Evolutionary conservation across 805 yeast species (phyloP), one percentile per base, ranked within the genome.

Genomic region (Torulaspora franciscae): DNA sequence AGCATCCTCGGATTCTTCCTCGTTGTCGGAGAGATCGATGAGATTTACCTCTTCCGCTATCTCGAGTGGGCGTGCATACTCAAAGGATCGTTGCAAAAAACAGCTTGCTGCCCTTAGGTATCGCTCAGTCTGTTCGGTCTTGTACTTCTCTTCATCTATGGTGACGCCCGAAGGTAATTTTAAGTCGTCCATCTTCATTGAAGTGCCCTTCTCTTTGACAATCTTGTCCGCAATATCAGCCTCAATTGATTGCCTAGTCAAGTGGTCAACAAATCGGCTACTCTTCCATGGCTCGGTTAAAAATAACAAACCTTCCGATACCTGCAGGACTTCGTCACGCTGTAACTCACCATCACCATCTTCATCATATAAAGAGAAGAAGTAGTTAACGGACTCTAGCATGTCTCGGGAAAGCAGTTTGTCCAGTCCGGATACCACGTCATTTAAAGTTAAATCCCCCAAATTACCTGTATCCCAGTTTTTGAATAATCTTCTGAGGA

Each of bases 251-350:
- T 67, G 68, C 40, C 78, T 75, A 0, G 95, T 83, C 9, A 81
- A 70, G 5, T 69, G 59, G 62, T 89, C 96, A 32, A 86, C 75
- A 14, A 74, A 59, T 38, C 64, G 64, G 5, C 83, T 90, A 50
- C 86, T 88, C 56, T 88, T 81, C 83, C 93, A 85, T 2, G 96
- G 95, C 32, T 83, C 74, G 0, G 96, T 89, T 28, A 93, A 73
- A 55, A 78, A 83, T 9, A 91, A 68, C 32, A 91, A 66, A 37
- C 91, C 98, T 60, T 93, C 99, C 0, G 96, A 88, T 46, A 90
- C 75, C 50, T 81, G 82, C 36, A 93, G 69, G 4, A 93, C 85
- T 0, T 85, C 85, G 49, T 87, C 96, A 40, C 89, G 72, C 48
- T 80, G 83, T 34, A 93, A 76, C 46, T 70, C 75, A 0, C 85